Conservation (phyloP, 2,329 filamentous ascomycete species). For the Hymenoscyphus fructigenus region DNA sequence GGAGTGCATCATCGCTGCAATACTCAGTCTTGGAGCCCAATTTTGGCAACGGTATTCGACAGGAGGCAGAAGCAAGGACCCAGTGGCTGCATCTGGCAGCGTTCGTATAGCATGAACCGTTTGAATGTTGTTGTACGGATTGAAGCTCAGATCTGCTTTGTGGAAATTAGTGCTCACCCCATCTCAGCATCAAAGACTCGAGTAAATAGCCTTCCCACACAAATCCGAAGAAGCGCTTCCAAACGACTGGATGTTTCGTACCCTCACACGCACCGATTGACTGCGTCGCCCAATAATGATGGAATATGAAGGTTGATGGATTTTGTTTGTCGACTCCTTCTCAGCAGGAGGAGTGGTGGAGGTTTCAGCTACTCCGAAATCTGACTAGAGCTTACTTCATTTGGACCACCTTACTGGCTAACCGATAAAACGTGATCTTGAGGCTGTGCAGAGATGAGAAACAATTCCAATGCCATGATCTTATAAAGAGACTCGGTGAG, state of each 20-base stretch:
- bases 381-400: background rate
- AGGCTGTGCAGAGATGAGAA: background rate
- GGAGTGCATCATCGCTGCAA: background rate
- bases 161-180: conserved; percentile 6
- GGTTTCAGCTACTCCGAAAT: background rate
- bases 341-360: background rate
- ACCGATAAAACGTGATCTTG: background rate
- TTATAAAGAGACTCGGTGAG: background rate
- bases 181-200: background rate
- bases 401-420: background rate
- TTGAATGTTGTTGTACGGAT: conserved; percentile 8
- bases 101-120: background rate
- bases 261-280: background rate
- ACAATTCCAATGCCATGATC: background rate
- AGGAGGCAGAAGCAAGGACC: background rate
- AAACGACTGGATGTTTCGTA: background rate
- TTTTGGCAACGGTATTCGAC: background rate
- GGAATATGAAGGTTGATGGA: background rate
- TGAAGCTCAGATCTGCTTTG: background rate
- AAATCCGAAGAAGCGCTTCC: background rate
- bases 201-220: background rate
- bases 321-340: background rate
- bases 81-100: background rate
- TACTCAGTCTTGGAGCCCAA: background rate
- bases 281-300: background rate